These are phyloP conservation scores for Amaranthus palmeri DNA, from an alignment of 148 eudicot genomes.

Conservation along the genomic window DNA sequence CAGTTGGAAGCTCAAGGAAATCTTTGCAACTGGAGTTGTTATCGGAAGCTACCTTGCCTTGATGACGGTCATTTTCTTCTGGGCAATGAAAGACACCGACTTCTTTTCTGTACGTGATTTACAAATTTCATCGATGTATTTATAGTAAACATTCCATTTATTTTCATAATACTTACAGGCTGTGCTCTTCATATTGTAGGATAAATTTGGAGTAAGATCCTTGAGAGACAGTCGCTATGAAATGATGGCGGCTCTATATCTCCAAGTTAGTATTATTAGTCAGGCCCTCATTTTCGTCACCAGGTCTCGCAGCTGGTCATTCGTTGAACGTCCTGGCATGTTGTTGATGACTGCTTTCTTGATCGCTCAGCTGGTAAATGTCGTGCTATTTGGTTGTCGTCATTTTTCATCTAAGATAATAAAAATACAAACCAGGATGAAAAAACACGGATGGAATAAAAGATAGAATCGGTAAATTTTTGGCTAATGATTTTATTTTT, in stretches of 20 bases:
- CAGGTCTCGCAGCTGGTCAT: constrained; percentile 89
- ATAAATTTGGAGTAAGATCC: constrained; percentile 55
- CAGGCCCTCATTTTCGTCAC: constrained; percentile 95
- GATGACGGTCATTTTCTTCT: constrained; percentile 92
- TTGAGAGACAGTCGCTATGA: constrained; percentile 36
- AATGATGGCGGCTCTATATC: constrained; percentile 87
- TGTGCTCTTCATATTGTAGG: constrained; percentile 31
- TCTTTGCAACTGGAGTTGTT: constrained; percentile 83
- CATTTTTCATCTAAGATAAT: neutral
- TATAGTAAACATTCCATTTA: neutral
- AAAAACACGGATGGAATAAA: neutral
- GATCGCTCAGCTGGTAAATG: constrained; percentile 79
- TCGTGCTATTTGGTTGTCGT: neutral
- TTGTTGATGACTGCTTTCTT: constrained; percentile 62
- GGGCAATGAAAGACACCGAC: constrained; percentile 65
- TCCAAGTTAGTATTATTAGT: constrained; percentile 94
- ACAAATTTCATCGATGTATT: neutral
- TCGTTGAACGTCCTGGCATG: constrained; percentile 75
- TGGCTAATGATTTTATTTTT: neutral
- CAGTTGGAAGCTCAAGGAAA: constrained; percentile 95
- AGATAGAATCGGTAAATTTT: neutral
- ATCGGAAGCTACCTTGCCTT: constrained; percentile 87
- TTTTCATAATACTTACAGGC: neutral
- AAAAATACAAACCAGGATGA: too few relatives aligned
- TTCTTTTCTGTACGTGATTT: constrained; percentile 63